Conservation (phyloP, 2,329 filamentous ascomycete species). For the Penicillium decumbens region DNA sequence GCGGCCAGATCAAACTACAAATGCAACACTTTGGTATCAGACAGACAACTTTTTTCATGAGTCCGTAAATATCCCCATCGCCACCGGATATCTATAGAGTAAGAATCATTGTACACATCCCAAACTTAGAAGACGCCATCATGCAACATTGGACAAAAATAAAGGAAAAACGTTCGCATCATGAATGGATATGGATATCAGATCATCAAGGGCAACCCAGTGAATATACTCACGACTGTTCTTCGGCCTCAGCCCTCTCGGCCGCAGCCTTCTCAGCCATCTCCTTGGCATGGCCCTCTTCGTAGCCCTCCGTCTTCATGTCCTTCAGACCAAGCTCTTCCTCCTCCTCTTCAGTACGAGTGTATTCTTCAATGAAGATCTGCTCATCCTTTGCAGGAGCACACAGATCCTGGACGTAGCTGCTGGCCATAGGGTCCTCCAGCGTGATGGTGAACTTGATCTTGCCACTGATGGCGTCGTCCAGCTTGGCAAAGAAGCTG, state of each 20-base stretch:
- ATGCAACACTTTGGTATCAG: background rate
- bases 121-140: slow-evolving; percentile 17
- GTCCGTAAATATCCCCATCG: slow-evolving; percentile 8
- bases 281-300: slow-evolving; percentile 47
- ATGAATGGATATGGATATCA: slow-evolving; percentile 21
- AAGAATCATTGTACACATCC: slow-evolving; percentile 23
- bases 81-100: slow-evolving; percentile 23
- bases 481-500: slow-evolving; percentile 71
- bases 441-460: slow-evolving; percentile 77
- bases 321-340: slow-evolving; percentile 86
- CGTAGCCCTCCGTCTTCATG: slow-evolving; percentile 89
- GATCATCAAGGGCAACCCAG: slow-evolving; percentile 11
- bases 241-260: slow-evolving; percentile 10
- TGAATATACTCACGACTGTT: slow-evolving; percentile 25
- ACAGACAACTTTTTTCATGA: slow-evolving; percentile 11
- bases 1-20: background rate
- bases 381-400: slow-evolving; percentile 78
- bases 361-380: slow-evolving; percentile 76
- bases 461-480: slow-evolving; percentile 73
- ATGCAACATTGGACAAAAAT: slow-evolving; percentile 13
- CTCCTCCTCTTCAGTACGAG: slow-evolving; percentile 84
- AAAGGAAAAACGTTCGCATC: slow-evolving; percentile 18
- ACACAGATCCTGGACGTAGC: slow-evolving; percentile 83
- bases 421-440: slow-evolving; percentile 82
- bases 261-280: slow-evolving; percentile 6